Base-by-base conservation (phyloP, 306 rosid genomes). In the Heteromeles arbutifolia region DNA sequence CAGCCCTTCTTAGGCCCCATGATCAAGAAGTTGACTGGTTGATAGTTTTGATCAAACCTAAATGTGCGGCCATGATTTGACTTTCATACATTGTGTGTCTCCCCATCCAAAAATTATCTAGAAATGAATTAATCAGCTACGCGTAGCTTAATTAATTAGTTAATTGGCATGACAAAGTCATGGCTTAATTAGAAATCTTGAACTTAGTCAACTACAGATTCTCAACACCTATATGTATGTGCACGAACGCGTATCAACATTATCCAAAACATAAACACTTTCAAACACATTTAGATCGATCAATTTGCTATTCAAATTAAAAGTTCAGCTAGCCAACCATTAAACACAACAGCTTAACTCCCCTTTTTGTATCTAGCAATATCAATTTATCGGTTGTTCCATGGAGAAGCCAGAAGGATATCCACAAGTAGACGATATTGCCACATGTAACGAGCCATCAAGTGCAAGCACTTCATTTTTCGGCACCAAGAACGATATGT, bases 391-490 rank as follows among this genome's bases (percentile, higher is more conserved):
- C 43, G 24, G 32, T 29, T 28, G 21, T 29, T 59, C 75, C 45
- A 80, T 80, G 79, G 83, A 80, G 15, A 80, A 11, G 41, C 78
- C 82, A 26, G 77, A 79, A 72, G 82, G 82, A 70, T 80, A 74
- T 37, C 79, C 79, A 68, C 67, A 61, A 26, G 65, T 68, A 73
- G 69, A 39, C 4, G 73, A 44, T 1, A 19, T 6, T 18, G 75
- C 22, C 32, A 4, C 26, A 71, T 5, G 65, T 48, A 11, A 25
- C 25, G 57, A 11, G 17, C 57, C 66, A 68, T 13, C 39, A 34
- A 57, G 11, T 25, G 43, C 75, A 12, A 39, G 70, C 39, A 32
- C 75, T 4, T 43, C 53, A n/a, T 12, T 54, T 37, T 14, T 32
- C n/a, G 78, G 26, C n/a, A 43, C 69, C 15, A 31, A 69, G 50